Conservation (phyloP, 352 stramenopile genomes). For the Phytophthora syringae region DNA sequence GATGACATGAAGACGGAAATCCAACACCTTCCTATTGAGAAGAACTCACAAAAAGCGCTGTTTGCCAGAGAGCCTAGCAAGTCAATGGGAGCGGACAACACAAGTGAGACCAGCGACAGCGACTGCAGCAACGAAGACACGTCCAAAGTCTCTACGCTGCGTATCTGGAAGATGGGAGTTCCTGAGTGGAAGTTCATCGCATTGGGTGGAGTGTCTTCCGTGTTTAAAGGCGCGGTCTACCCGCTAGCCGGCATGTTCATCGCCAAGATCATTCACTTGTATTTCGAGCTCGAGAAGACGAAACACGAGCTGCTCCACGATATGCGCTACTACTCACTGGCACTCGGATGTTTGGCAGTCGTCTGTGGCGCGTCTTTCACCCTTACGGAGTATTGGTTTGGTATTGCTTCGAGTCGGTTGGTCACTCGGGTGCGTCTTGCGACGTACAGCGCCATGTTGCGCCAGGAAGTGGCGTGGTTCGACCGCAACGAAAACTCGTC, state of each 20-base stretch:
- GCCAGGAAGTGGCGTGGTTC: conserved; percentile 86
- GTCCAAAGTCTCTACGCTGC: conserved; percentile 36
- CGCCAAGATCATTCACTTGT: conserved; percentile 60
- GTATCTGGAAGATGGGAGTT: conserved; percentile 56
- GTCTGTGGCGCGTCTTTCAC: conserved; percentile 46
- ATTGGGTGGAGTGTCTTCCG: conserved; percentile 50
- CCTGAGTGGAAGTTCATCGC: conserved; percentile 51
- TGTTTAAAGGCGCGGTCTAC: conserved; percentile 60
- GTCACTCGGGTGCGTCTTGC: conserved; percentile 54
- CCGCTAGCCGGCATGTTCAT: conserved; percentile 57
- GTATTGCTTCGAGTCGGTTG: conserved; percentile 55
- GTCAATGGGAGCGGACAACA: not conserved
- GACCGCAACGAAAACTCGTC: conserved; percentile 76
- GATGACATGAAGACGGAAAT: conserved; percentile 8
- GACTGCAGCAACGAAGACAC: conserved; percentile 17
- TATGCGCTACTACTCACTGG: conserved; percentile 40
- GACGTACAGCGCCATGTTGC: conserved; percentile 71
- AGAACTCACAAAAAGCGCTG: not conserved
- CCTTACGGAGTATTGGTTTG: conserved; percentile 61
- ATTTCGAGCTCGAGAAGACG: conserved; percentile 58
- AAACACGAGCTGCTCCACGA: conserved; percentile 57
- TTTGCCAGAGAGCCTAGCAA: conserved; percentile 5
- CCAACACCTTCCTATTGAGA: no score
- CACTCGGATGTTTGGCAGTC: conserved; percentile 33
- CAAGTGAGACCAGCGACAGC: not conserved